Evolutionary conservation across 352 stramenopile species (phyloP).

Genomic region (Phytopythium vexans): DNA sequence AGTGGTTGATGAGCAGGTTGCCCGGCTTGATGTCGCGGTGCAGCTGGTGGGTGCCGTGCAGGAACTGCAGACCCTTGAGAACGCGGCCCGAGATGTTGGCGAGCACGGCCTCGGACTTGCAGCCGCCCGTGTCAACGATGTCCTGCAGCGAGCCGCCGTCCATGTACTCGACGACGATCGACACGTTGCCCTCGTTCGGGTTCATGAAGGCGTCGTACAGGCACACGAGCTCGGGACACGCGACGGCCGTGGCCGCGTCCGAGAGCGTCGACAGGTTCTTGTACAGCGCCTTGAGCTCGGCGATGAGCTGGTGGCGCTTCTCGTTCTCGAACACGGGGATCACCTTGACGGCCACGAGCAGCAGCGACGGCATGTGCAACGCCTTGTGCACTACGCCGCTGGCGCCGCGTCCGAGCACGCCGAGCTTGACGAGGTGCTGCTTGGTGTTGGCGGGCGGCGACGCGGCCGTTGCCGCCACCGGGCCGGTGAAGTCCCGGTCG

Average conservation of each 20-base stretch:
- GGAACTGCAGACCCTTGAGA: conserved; percentile 83
- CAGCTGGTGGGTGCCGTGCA: conserved; percentile 89
- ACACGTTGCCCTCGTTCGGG: conserved; percentile 87
- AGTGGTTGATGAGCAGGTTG: conserved; percentile 93
- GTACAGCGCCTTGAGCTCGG: conserved; percentile 83
- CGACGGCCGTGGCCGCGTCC: conserved; percentile 42
- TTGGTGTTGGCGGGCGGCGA: conserved; percentile 51
- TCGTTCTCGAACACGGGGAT: conserved; percentile 90
- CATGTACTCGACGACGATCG: conserved; percentile 96
- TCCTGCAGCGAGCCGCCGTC: conserved; percentile 92
- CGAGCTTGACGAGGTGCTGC: conserved; percentile 83
- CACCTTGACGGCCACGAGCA: conserved; percentile 89
- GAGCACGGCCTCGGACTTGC: conserved; percentile 83
- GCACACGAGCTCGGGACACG: conserved; percentile 84
- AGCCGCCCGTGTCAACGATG: conserved; percentile 88
- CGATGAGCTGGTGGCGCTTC: conserved; percentile 85
- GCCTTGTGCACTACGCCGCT: conserved; percentile 89
- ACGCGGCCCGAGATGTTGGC: conserved; percentile 88
- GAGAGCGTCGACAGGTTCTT: conserved; percentile 80
- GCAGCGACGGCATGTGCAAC: conserved; percentile 84
- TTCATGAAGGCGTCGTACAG: conserved; percentile 95
- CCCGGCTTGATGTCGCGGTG: conserved; percentile 94
- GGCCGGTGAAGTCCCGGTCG: conserved; percentile 21
- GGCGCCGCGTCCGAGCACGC: conserved; percentile 74
- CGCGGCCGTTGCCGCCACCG: neutral